Evolutionary conservation across 306 rosid genomes (phyloP), one percentile per base, ranked within the genome.

Genomic region (Vigna reflexopilosa): DNA sequence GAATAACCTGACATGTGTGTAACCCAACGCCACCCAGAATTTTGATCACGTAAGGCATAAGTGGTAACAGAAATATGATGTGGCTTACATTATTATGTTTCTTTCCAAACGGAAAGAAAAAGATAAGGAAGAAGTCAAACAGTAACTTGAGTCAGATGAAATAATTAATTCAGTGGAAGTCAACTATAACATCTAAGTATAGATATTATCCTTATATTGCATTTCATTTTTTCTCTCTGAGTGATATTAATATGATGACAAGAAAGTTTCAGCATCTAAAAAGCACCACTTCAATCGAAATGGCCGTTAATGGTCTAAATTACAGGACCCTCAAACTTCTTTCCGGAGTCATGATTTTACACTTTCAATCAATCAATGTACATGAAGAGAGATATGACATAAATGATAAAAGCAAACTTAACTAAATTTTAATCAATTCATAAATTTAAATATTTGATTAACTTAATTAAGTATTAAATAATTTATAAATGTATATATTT

Each of bases 241-340:
- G 19, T 47, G 38, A 63, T 38, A 80, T 70, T 62, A 75, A 74
- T 73, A 70, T 69, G 42, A 78, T 68, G 42, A 73, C 17, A 13
- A 82, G 20, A 20, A 20, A 20, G 20, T 20, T 20, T 20, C 20
- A 20, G 20, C 20, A 48, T 67, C 49, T 13, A 67, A 58, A 26
- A 42, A 49, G 76, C 22, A 58, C 40, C 17, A 58, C 65, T 58
- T 58, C 11, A 14, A 16, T 59, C 40, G 28, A 30, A 59, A 59
- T 59, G 38, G 9, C 38, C 8, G 2, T 12, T 7, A 30, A 22
- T 57, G 38, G 2, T 58, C 64, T 58, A 24, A 58, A 24, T 26
- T 58, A 58, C 17, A 24, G 0, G 3, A 22, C 1, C 38, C 63
- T 57, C 34, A 8, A 57, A 22, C 17, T 55, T 55, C 17, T 58